Evolutionary conservation across 2,329 filamentous ascomycete genomes (phyloP), one percentile per base, ranked within the genome.

Genomic region (Ceratocystis colombiana): DNA sequence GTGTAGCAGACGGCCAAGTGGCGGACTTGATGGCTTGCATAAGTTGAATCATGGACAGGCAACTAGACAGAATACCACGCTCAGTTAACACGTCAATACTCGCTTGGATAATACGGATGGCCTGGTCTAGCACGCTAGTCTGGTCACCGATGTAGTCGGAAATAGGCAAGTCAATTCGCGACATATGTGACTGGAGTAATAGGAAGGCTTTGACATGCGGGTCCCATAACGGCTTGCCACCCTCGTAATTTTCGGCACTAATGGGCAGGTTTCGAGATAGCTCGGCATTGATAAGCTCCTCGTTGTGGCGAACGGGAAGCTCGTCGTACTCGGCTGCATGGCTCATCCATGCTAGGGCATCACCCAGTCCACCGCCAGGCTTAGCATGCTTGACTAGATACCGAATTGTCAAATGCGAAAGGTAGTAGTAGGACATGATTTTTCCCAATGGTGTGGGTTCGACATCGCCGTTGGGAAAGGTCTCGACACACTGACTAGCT

Each of bases 351-450:
- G 87, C 85, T 0, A 99, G 80, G 0, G 86, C 90, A 70, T 97
- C 89, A 10, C 87, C 81, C 73, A 99, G 95, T 0, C 82, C 84
- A 1, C 89, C 90, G 20, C 86, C 78, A 0, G 85, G 82, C 72
- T 89, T 93, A 28, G 88, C 89, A 70, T 93, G 83, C 61, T 84
- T 81, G 69, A 89, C 84, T 5, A 99, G 83, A 71, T 90, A 87
- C 1, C 94, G 89, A 71, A 99, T 91, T 0, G 94, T 99, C 76
- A 89, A 89, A 78, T 99, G 94, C 0, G 92, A 95, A 61, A 94
- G 86, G 73, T 99, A 99, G 80, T 99, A 99, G 80, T 97, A 99
- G 75, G 89, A 96, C 90, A 97, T 96, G 73, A 99, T 97, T 78
- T 96, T 96, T 72, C 94, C 94, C 5, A 97, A 82, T 0, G 93